These are phyloP conservation scores for Psilocybe cyanescens DNA, from an alignment of 768 basidiomycete species.

Conservation along the genomic window DNA sequence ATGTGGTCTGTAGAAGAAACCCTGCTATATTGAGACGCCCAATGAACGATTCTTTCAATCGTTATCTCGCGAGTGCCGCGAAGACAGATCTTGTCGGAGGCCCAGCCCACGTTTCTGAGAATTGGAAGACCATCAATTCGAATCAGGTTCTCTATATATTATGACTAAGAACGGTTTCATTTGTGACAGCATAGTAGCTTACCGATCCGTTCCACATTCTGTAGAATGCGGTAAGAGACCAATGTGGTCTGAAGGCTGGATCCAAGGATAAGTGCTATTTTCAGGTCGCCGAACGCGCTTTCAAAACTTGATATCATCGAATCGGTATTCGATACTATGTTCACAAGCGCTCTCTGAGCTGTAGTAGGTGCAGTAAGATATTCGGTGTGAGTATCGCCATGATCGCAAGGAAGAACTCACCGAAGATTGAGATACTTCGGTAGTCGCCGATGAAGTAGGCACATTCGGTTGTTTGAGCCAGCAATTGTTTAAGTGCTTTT, in stretches of 20 bases:
- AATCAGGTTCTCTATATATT: not conserved
- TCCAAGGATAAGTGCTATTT: constrained; percentile 1
- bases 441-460: constrained; percentile 4
- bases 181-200: not conserved
- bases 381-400: not conserved
- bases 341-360: not conserved
- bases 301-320: not conserved
- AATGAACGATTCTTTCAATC: not conserved
- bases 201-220: not conserved
- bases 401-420: not conserved
- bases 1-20: not conserved
- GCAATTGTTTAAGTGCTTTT: not conserved
- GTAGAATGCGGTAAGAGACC: not conserved
- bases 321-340: constrained; percentile 1
- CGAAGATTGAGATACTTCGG: not conserved
- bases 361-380: not conserved
- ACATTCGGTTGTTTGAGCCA: constrained; percentile 3
- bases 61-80: not conserved
- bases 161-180: not conserved
- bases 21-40: not conserved
- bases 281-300: not conserved
- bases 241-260: not conserved
- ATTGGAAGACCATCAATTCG: not conserved
- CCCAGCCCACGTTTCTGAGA: not conserved
- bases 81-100: not conserved